Conservation (phyloP, 2,329 filamentous ascomycete species). For the Aureobasidium pullulans region DNA sequence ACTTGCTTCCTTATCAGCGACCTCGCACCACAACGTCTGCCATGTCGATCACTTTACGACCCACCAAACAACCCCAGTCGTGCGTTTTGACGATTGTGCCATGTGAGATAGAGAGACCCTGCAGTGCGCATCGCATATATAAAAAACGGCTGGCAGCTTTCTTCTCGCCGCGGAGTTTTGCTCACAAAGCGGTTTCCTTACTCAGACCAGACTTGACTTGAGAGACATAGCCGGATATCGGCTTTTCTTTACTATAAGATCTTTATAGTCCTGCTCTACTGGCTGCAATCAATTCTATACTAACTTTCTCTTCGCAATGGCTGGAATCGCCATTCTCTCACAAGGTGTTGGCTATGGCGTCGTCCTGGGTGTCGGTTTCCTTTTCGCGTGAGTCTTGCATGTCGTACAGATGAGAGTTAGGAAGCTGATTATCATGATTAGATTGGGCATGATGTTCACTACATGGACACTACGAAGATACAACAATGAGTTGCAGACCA, state of each 20-base stretch:
- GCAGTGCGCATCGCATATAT: neutral
- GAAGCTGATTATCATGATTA: slow-evolving; percentile 19
- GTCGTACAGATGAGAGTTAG: neutral
- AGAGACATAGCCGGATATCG: neutral
- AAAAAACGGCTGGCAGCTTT: neutral
- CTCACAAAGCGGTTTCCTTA: neutral
- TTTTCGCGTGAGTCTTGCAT: slow-evolving; percentile 50
- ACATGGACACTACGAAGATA: slow-evolving; percentile 64
- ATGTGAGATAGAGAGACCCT: neutral
- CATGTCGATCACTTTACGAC: neutral
- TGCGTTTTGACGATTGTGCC: neutral
- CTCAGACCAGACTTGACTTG: too few species aligned
- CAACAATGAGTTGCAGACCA: slow-evolving; percentile 75
- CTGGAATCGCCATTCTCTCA: slow-evolving; percentile 28
- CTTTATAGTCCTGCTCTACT: neutral
- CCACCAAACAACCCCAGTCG: neutral
- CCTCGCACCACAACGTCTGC: neutral
- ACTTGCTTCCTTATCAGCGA: neutral
- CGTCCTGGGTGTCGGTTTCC: slow-evolving; percentile 64
- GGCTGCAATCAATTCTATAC: neutral
- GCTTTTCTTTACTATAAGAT: neutral
- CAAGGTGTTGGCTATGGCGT: slow-evolving; percentile 72
- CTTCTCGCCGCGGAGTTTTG: neutral
- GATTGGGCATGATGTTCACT: slow-evolving; percentile 64
- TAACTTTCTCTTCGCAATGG: neutral